Percentiles rank a stretch among this genome's conserved stretches.
Conservation (phyloP, 768 basidiomycete species). For the Roridomyces roridus region DNA sequence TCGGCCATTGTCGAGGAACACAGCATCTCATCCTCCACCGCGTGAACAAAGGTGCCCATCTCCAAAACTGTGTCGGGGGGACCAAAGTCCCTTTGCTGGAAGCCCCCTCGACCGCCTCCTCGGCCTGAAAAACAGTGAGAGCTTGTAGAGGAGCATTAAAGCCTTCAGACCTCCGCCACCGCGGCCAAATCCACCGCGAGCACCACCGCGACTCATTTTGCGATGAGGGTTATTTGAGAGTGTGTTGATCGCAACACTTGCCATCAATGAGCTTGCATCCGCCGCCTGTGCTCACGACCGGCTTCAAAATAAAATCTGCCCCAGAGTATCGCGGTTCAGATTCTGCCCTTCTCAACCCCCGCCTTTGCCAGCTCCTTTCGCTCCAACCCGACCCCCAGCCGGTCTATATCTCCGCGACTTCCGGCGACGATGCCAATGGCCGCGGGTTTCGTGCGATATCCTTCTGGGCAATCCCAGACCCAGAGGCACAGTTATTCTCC, state of each 20-base stretch:
- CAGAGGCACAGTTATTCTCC: slow-evolving; percentile 40
- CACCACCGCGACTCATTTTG: slow-evolving; percentile 63
- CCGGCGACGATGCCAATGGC: background rate
- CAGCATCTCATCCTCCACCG: slow-evolving; percentile 98
- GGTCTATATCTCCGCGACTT: slow-evolving; percentile 19
- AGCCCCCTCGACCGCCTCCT: slow-evolving; percentile 74
- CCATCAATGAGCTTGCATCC: no score
- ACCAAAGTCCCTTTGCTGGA: slow-evolving; percentile 72
- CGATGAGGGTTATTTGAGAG: slow-evolving; percentile 17
- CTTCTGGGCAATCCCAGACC: slow-evolving; percentile 39
- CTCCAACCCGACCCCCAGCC: background rate
- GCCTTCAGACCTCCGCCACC: slow-evolving; percentile 49
- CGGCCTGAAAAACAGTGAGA: slow-evolving; percentile 52
- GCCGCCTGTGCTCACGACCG: background rate
- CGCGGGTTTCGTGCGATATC: slow-evolving; percentile 2
- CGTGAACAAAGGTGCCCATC: slow-evolving; percentile 91
- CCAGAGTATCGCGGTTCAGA: slow-evolving; percentile 10
- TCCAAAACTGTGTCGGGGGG: slow-evolving; percentile 86
- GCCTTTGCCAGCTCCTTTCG: slow-evolving; percentile 7
- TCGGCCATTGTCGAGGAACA: slow-evolving; percentile 84
- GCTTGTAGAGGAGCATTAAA: background rate
- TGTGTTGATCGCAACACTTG: no score
- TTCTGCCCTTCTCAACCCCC: slow-evolving; percentile 5
- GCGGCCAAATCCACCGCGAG: slow-evolving; percentile 52
- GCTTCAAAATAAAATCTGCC: slow-evolving; percentile 6